Conservation (phyloP, 2,329 filamentous ascomycete genomes). For the Rhynchosporium graminicola region DNA sequence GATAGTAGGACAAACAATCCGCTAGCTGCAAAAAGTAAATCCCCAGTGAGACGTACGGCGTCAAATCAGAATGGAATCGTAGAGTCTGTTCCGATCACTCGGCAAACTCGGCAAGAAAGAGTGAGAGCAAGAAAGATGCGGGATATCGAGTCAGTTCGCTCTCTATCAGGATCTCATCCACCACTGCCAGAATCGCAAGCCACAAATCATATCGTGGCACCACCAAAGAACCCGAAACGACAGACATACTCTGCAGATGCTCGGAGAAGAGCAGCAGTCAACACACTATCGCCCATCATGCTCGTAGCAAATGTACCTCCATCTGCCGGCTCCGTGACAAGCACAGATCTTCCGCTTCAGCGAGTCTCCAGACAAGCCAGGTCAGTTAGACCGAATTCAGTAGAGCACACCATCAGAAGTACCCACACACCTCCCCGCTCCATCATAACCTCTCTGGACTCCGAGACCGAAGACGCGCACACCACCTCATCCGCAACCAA, state of each 20-base stretch:
- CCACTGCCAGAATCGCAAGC: conserved; percentile 3
- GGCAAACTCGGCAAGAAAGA: conserved; percentile 28
- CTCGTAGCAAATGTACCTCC: conserved; percentile 25
- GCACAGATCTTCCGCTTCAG: not conserved
- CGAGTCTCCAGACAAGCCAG: not conserved
- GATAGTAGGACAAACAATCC: not conserved
- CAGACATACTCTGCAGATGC: conserved; percentile 8
- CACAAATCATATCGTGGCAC: not conserved
- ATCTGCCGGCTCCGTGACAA: conserved; percentile 4
- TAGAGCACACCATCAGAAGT: not conserved
- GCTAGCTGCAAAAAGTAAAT: conserved; percentile 5
- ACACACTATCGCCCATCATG: conserved; percentile 27
- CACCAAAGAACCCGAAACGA: conserved; percentile 11
- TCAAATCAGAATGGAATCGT: conserved; percentile 5
- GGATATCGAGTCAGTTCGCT: conserved; percentile 31
- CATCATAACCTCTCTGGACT: conserved; percentile 1
- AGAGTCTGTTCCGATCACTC: not conserved
- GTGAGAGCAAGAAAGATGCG: conserved; percentile 32
- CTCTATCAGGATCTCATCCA: not conserved
- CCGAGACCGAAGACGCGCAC: not conserved
- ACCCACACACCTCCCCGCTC: conserved; percentile 11
- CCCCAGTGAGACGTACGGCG: conserved; percentile 2
- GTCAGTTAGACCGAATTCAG: not conserved
- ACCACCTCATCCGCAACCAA: not conserved
- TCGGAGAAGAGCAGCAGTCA: conserved; percentile 5